Evolutionary conservation across 306 rosid species (phyloP), one percentile per base, ranked within the genome.

Genomic region (Pterocarpus santalinus): DNA sequence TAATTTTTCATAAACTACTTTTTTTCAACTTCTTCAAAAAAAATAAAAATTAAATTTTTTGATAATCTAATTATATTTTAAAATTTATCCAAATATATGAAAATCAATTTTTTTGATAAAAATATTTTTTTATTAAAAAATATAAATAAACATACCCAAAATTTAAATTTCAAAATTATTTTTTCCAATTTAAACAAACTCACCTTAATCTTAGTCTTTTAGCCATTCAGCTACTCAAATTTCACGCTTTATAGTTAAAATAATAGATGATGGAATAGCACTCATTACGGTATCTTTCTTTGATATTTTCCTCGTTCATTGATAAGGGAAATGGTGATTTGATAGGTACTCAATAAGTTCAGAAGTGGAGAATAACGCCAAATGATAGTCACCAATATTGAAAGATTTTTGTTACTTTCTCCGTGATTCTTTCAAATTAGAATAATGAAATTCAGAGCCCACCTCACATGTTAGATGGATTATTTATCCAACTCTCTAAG

Each of bases 391-490:
- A 52, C n/a, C 2, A 17, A 33, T 8, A 17, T 55, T 57, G 11
- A 66, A 30, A 16, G 5, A 13, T 6, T 41, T 36, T 43, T 11
- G 3, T 43, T 11, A 46, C 53, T 76, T 75, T 35, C 34, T 68
- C 79, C 84, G 80, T 82, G 86, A 86, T 71, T 74, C 62, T 16
- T 64, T 79, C 68, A 62, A 78, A 63, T 63, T 79, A 75, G 35
- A 78, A 78, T 78, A 79, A 74, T 82, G 82, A 69, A 82, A 86
- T 86, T 82, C 82, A 78, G 86, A 86, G 76, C 89, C 86, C 82
- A 69, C 56, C 75, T 60, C 73, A 75, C 84, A 60, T 84, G 83
- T 61, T 67, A 43, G 65, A 51, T 63, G 65, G 85, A 76, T 77
- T 61, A 34, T 76, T 41, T 36, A 68, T 74, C 64, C 72, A 34